Evolutionary conservation across 2,329 filamentous ascomycete species (phyloP), one percentile per base, ranked within the genome.

Genomic region (Talaromyces sp.): DNA sequence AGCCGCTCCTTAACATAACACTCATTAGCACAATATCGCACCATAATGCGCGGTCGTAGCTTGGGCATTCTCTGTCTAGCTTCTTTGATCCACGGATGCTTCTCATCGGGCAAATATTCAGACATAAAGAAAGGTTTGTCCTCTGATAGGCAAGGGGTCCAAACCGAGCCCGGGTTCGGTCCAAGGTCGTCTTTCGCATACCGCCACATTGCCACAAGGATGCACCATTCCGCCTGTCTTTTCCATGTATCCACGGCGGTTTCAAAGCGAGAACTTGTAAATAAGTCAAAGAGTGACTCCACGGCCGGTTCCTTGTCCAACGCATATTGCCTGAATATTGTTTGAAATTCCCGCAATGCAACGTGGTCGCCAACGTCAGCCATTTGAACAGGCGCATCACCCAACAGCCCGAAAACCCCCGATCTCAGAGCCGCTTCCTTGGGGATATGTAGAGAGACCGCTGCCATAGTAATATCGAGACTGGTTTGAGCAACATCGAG

Each of bases 351-450:
- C 7, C 42, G 4, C n/a, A 64, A 55, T 22, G 2, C 5, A 30
- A 15, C 36, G 32, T 53, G 3, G 19, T 64, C 60, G 32, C 19
- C 60, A 25, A 52, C 54, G 44, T 62, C 49, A 13, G 62, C 58
- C 30, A 64, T 36, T 52, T 64, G 57, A 42, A 63, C 58, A 19
- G 56, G 60, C 17, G 62, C 54, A 33, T 64, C 60, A 2, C 53
- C 55, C 36, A 60, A 32, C 17, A 62, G 36, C 4, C 60, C 54
- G 36, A 64, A 62, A 27, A 58, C 19, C 6, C 60, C 62, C 6
- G 42, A 56, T 4, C 22, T 56, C n/a, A 44, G 19, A 51, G 44
- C 33, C 1, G 28, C 15, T 15, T 56, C 25, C 17, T 30, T 47
- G 10, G 56, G 22, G n/a, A 58, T 58, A 36, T 63, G 63, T 22